Evolutionary conservation across 352 stramenopile species (phyloP).

Genomic region (Phytophthora sojae): DNA sequence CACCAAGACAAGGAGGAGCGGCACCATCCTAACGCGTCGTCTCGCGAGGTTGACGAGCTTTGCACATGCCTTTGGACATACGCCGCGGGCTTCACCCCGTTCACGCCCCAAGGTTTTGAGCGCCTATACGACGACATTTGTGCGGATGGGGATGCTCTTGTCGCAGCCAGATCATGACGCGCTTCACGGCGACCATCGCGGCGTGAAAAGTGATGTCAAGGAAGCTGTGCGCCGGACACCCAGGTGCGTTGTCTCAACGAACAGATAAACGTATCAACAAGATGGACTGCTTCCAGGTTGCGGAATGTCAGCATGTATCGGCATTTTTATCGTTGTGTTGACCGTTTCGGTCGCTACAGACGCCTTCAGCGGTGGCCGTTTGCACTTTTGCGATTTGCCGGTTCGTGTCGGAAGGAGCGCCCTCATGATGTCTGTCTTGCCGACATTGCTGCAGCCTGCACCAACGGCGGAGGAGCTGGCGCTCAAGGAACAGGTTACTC

Average conservation of each 20-base stretch:
- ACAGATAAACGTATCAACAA: slow-evolving; percentile 33
- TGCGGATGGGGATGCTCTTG: slow-evolving; percentile 64
- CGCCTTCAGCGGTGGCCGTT: slow-evolving; percentile 17
- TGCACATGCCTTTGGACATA: slow-evolving; percentile 85
- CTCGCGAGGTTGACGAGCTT: slow-evolving; percentile 74
- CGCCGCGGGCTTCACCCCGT: slow-evolving; percentile 78
- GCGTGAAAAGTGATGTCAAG: slow-evolving; percentile 5
- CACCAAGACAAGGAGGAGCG: slow-evolving; percentile 39
- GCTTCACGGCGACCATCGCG: background rate
- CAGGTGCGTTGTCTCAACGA: slow-evolving; percentile 4
- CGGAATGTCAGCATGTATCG: slow-evolving; percentile 16
- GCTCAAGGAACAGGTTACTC: slow-evolving; percentile 72
- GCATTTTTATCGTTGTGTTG: background rate
- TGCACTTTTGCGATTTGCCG: slow-evolving; percentile 14
- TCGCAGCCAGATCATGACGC: slow-evolving; percentile 37
- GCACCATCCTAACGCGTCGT: slow-evolving; percentile 15
- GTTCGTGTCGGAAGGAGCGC: background rate
- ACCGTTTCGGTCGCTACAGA: slow-evolving; percentile 1
- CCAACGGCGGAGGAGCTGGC: slow-evolving; percentile 61
- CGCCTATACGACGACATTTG: slow-evolving; percentile 90
- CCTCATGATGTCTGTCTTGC: slow-evolving; percentile 33
- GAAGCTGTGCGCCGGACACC: background rate
- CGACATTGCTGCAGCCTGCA: slow-evolving; percentile 26
- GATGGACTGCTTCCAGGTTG: slow-evolving; percentile 16
- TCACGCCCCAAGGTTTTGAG: slow-evolving; percentile 78